Conservation (phyloP, 2,329 filamentous ascomycete genomes). For the Myriangium duriaei region DNA sequence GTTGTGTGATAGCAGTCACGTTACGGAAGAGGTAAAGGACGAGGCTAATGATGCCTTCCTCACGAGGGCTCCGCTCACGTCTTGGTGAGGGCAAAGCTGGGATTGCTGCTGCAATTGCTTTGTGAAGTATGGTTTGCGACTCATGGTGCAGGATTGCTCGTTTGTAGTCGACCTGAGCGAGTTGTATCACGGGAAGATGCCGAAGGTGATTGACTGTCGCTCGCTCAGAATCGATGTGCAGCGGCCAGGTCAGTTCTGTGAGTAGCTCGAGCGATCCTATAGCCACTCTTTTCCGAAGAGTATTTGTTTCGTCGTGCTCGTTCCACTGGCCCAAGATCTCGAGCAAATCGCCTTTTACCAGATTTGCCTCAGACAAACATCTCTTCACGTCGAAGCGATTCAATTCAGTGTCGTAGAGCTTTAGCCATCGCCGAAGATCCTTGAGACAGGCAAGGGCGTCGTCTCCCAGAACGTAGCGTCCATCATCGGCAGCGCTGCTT, state of each 20-base stretch:
- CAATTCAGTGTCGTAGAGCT: conserved; percentile 83
- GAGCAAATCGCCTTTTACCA: conserved; percentile 80
- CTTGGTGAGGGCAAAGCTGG: conserved; percentile 73
- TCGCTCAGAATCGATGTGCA: conserved; percentile 63
- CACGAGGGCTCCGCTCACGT: conserved; percentile 61
- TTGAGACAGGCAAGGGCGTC: conserved; percentile 84
- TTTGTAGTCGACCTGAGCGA: conserved; percentile 85
- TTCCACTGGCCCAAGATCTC: conserved; percentile 79
- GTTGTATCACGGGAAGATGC: conserved; percentile 77
- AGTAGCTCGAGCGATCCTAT: conserved; percentile 81
- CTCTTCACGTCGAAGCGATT: conserved; percentile 91
- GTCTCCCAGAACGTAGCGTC: conserved; percentile 79
- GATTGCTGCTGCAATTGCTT: conserved; percentile 66
- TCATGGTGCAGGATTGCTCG: conserved; percentile 76
- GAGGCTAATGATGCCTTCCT: conserved; percentile 86
- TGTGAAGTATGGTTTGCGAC: conserved; percentile 62
- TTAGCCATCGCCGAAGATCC: conserved; percentile 90
- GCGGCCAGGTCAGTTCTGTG: conserved; percentile 86
- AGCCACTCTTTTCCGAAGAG: conserved; percentile 64
- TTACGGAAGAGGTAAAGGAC: conserved; percentile 84
- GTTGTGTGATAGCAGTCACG: conserved; percentile 68
- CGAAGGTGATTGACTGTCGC: conserved; percentile 90
- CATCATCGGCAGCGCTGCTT: conserved; percentile 63
- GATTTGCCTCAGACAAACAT: conserved; percentile 80
- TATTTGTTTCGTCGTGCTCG: conserved; percentile 60